Percentiles rank a stretch among this genome's conserved stretches.
These are phyloP conservation scores for Aegilops speltoides DNA, from an alignment of 176 grass and related monocot species.

Conservation along the genomic window DNA sequence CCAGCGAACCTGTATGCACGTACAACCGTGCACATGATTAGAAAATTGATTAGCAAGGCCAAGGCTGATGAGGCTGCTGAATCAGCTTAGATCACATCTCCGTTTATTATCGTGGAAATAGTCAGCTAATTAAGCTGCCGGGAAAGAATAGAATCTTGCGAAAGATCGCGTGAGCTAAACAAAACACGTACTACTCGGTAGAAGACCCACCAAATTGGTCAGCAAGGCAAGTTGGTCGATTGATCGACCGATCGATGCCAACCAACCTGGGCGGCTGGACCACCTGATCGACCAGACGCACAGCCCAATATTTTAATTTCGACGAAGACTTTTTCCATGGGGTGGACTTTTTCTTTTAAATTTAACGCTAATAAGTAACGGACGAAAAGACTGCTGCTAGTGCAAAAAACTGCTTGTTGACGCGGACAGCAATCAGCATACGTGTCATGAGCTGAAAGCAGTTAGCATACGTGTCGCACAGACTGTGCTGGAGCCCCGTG, in stretches of 20 bases:
- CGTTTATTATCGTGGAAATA: conserved; percentile 6
- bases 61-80: not conserved
- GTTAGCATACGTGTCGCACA: conserved; percentile 15
- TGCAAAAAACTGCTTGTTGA: not conserved
- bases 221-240: conserved; percentile 25
- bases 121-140: not conserved
- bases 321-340: not conserved
- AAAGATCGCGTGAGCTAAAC: conserved; percentile 22
- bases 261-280: conserved; percentile 18
- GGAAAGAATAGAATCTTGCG: conserved; percentile 27
- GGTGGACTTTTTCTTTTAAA: not conserved
- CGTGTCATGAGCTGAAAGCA: not conserved
- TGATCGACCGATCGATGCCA: not conserved
- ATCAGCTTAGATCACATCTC: conserved; percentile 3
- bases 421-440: not conserved
- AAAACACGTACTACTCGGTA: not conserved
- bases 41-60: not conserved
- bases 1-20: conserved; percentile 66
- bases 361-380: not conserved
- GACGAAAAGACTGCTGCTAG: not conserved
- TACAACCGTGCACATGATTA: not conserved
- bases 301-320: not conserved
- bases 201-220: not conserved
- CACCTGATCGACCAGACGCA: conserved; percentile 6
- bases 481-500: no score